phyloP scores from a whole-genome alignment of 2,329 filamentous ascomycete species.

The Exophiala sp. region DNA sequence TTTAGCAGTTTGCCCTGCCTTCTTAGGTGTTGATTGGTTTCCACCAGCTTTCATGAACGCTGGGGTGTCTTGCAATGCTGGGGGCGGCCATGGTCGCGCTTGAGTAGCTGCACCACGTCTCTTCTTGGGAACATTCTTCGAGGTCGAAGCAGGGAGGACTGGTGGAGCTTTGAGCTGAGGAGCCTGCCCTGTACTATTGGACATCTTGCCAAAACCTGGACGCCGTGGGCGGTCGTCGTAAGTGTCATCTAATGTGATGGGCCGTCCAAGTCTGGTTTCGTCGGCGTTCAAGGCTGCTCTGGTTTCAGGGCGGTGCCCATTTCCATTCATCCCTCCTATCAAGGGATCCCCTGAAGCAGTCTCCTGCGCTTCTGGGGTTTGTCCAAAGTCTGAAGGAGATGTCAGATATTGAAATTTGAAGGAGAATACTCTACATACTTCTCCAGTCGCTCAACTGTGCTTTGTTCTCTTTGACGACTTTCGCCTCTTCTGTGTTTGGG shows the following conservation, averaged over 20 bases:
- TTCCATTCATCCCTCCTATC: constrained; percentile 28
- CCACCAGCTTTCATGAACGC: not conserved
- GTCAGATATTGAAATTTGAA: constrained; percentile 3
- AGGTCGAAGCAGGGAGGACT: not conserved
- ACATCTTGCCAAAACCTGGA: not conserved
- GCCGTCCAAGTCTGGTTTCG: constrained; percentile 1
- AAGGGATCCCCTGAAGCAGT: not conserved
- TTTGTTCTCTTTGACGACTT: constrained; percentile 30
- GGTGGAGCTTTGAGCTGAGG: not conserved
- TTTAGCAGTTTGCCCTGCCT: not conserved
- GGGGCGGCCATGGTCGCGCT: constrained; percentile 12
- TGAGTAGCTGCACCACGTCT: not conserved
- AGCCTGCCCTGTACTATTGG: not conserved
- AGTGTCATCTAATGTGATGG: constrained; percentile 9
- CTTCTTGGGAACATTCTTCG: not conserved
- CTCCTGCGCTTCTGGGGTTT: constrained; percentile 1
- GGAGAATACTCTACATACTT: constrained; percentile 30
- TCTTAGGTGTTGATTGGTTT: not conserved
- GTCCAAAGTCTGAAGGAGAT: constrained; percentile 2
- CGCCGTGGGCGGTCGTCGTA: constrained; percentile 3
- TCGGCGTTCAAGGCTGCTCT: constrained; percentile 3
- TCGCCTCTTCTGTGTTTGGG: constrained; percentile 31
- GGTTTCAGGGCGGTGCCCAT: constrained; percentile 16
- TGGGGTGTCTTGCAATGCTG: constrained; percentile 6
- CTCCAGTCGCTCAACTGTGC: constrained; percentile 32